Evolutionary conservation across 2,329 filamentous ascomycete species (phyloP), one percentile per base, ranked within the genome.

Genomic region (Xylaria sp.): DNA sequence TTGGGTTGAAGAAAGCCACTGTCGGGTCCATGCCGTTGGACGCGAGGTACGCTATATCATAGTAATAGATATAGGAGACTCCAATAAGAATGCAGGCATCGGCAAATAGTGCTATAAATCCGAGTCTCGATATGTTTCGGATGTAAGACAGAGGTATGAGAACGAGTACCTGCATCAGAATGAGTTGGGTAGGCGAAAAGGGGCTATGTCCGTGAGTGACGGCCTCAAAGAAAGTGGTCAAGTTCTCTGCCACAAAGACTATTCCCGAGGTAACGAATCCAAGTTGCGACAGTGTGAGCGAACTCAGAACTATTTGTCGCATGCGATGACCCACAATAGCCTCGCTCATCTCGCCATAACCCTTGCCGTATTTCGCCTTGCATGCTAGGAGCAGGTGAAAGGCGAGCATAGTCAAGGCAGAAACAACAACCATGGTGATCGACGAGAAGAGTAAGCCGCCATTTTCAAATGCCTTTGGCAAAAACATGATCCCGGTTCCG

Each of bases 401-500:
- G 69, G 89, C 91, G 11, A 89, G 73, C 70, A 87, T 89, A 46
- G 89, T 91, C 68, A 92, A 77, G 19, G 84, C 73, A 1, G 90
- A 88, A 2, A 92, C 84, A 9, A 80, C 77, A 47, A 92, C 76
- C 67, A 93, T 83, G 0, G 88, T 88, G 52, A 92, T 76, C 0
- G 87, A 88, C 0, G 90, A 92, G 73, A 93, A 93, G 11, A 92
- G 78, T 54, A 93, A 88, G 23, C 90, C 90, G 37, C 90, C 90
- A 67, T 93, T 93, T 71, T 87, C 86, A 77, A 76, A 93, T 0
- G 90, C 90, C 72, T 92, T 92, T 49, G 90, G 90, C 46, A 93
- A 75, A 72, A 93, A 93, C 87, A 93, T 92, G 74, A 93, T 92
- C 64, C 90, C 90, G 0, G 90, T 93, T 50, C 90, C 90, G 56